Evolutionary conservation across 345 rosid genomes (phyloP).

Genomic region (Eucalyptus coolabah): DNA sequence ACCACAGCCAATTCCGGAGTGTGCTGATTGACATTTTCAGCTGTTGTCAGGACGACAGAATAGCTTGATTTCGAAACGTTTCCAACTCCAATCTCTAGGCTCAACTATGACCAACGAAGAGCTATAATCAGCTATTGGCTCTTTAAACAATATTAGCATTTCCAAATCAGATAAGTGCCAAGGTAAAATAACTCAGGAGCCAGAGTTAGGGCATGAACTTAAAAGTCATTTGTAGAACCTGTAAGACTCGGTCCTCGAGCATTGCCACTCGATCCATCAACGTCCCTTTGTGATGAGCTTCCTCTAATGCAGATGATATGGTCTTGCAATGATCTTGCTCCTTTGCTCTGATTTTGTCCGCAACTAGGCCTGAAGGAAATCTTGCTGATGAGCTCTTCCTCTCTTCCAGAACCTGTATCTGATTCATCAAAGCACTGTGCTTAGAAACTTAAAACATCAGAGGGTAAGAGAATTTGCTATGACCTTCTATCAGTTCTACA

Average conservation of each 20-base stretch:
- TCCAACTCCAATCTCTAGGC: slow-evolving; percentile 1
- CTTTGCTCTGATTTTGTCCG: background rate
- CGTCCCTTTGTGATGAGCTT: slow-evolving; percentile 17
- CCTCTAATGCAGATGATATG: slow-evolving; percentile 18
- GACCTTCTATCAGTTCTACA: background rate
- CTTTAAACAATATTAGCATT: background rate
- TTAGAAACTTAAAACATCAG: background rate
- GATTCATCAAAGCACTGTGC: background rate
- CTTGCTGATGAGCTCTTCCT: slow-evolving; percentile 2
- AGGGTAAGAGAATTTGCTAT: background rate
- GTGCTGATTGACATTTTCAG: background rate
- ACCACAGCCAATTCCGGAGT: background rate
- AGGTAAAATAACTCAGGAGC: background rate
- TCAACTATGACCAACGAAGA: background rate
- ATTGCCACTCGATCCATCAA: slow-evolving; percentile 10
- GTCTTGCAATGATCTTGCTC: slow-evolving; percentile 4
- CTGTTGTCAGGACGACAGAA: background rate
- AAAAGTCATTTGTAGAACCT: background rate
- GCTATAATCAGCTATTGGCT: background rate
- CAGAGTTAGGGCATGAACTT: background rate
- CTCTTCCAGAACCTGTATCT: slow-evolving; percentile 18
- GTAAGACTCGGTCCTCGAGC: slow-evolving; percentile 21
- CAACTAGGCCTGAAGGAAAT: background rate
- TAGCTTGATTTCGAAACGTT: slow-evolving; percentile 6
- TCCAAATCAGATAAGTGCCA: background rate